Evolutionary conservation across 768 basidiomycete species (phyloP).

Genomic region (Mycena rosella): DNA sequence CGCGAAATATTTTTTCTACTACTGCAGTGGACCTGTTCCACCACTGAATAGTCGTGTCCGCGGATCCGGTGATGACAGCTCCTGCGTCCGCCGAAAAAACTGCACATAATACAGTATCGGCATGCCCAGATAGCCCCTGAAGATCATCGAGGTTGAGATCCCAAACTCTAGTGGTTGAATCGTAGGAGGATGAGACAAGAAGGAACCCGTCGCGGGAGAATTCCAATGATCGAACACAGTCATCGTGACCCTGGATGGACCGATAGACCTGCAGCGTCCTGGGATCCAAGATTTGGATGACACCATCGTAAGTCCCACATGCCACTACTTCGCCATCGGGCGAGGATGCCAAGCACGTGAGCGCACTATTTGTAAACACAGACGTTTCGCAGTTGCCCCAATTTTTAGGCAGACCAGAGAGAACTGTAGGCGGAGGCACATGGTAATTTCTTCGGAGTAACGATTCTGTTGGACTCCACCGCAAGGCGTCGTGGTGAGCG

Average conservation of each 20-base stretch:
- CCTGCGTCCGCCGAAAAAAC: neutral
- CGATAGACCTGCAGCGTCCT: neutral
- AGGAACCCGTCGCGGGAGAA: neutral
- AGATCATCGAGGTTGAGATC: neutral
- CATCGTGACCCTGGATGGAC: neutral
- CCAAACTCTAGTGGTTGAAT: neutral
- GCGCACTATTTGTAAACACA: neutral
- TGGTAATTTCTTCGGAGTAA: neutral
- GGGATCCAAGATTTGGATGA: neutral
- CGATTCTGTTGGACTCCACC: neutral
- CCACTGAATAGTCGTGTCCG: neutral
- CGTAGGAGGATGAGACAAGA: neutral
- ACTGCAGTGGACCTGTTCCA: neutral
- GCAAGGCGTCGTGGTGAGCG: neutral
- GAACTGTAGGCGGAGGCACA: neutral
- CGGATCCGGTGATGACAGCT: neutral
- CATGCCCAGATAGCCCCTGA: neutral
- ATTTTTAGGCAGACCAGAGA: neutral
- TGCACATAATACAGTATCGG: neutral
- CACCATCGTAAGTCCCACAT: neutral
- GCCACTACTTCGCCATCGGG: neutral
- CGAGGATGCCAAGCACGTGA: neutral
- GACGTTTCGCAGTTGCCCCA: neutral
- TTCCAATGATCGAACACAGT: neutral
- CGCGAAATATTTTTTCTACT: neutral